These are phyloP conservation scores for Aquilaria yunnanensis DNA, from an alignment of 345 rosid species.

Conservation along the genomic window DNA sequence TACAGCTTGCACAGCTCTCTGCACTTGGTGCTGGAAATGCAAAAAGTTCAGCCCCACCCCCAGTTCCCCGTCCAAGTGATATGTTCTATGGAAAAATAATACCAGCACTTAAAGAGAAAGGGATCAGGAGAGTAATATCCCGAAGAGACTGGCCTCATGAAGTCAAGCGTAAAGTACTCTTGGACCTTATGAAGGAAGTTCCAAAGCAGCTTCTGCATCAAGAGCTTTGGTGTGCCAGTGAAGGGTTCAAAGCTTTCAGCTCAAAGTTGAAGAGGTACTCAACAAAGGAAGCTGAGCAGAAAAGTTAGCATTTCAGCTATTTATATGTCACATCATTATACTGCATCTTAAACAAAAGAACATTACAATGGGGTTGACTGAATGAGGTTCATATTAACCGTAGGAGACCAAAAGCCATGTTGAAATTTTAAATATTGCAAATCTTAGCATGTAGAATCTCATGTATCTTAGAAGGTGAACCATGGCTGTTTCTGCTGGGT, in stretches of 20 bases:
- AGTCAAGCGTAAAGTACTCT: slow-evolving; percentile 85
- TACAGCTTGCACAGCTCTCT: slow-evolving; percentile 57
- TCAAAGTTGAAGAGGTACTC: slow-evolving; percentile 70
- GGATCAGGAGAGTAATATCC: slow-evolving; percentile 86
- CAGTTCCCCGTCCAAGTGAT: slow-evolving; percentile 92
- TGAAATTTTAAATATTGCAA: no score
- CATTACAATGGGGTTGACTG: no score
- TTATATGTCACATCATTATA: not conserved
- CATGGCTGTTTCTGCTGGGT: no score
- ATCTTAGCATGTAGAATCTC: no score
- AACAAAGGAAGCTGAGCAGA: not conserved
- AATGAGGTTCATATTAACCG: no score
- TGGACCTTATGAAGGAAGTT: slow-evolving; percentile 89
- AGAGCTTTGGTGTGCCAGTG: slow-evolving; percentile 97
- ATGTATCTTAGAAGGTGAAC: no score
- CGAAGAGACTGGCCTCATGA: slow-evolving; percentile 99
- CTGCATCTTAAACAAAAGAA: no score
- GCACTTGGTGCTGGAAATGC: slow-evolving; percentile 46
- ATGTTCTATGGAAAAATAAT: slow-evolving; percentile 97
- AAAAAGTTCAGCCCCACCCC: slow-evolving; percentile 49
- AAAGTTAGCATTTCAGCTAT: not conserved
- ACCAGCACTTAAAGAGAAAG: slow-evolving; percentile 95
- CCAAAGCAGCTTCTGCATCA: slow-evolving; percentile 85
- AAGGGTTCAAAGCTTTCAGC: slow-evolving; percentile 87
- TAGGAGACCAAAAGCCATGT: no score